phyloP scores from a whole-genome alignment of 2,329 filamentous ascomycete genomes.

The Ophiostoma sp. region DNA sequence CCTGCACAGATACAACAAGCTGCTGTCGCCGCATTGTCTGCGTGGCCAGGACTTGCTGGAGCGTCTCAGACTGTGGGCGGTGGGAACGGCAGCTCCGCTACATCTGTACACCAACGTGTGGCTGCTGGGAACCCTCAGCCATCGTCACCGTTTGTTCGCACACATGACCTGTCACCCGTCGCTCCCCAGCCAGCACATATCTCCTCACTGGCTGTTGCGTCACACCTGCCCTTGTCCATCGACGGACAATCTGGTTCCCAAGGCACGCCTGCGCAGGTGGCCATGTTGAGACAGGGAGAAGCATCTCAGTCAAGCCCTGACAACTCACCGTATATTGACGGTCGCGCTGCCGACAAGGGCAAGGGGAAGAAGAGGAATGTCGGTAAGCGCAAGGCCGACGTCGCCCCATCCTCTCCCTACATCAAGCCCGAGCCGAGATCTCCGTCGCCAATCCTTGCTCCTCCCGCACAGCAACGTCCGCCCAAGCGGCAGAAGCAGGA shows the following conservation, averaged over 20 bases:
- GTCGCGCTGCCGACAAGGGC: conserved; percentile 33
- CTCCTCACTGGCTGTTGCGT: conserved; percentile 52
- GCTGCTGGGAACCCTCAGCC: conserved; percentile 42
- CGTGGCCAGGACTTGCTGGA: background rate
- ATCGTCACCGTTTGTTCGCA: conserved; percentile 59
- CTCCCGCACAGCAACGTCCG: conserved; percentile 52
- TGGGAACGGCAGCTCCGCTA: background rate
- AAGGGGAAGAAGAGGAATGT: conserved; percentile 53
- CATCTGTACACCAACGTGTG: background rate
- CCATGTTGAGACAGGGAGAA: conserved; percentile 55
- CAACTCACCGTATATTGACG: conserved; percentile 55
- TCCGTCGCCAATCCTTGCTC: conserved; percentile 57
- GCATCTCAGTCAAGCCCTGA: conserved; percentile 57
- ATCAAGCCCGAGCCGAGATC: conserved; percentile 68
- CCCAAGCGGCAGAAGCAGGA: conserved; percentile 57
- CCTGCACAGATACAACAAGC: background rate
- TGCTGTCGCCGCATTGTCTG: background rate
- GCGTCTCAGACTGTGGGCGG: background rate
- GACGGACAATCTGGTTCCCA: conserved; percentile 33
- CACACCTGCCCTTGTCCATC: conserved; percentile 35
- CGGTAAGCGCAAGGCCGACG: conserved; percentile 55
- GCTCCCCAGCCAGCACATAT: conserved; percentile 75
- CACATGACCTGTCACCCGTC: conserved; percentile 70
- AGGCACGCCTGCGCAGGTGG: conserved; percentile 55
- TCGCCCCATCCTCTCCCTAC: conserved; percentile 51